Evolutionary conservation across 768 basidiomycete genomes (phyloP), one percentile per base, ranked within the genome.

Genomic region (Suillus decipiens): DNA sequence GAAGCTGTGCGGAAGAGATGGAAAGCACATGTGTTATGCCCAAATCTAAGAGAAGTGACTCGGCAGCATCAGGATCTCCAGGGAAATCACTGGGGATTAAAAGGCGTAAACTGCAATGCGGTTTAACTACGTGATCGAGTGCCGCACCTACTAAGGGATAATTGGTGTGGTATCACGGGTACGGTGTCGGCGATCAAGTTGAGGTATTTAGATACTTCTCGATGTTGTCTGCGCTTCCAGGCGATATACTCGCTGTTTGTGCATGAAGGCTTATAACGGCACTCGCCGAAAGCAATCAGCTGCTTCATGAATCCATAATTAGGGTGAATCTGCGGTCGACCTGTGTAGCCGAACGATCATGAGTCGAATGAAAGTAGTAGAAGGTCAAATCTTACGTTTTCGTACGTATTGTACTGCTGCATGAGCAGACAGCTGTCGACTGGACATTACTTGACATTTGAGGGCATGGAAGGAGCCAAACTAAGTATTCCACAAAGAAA

Each of bases 141-240:
- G 22, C 8, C 68, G 17, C 58, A 77, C 87, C 84, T 89, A 69
- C 76, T 83, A 60, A 89, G 76, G 62, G 80, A 79, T 43, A 89
- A 64, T 63, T 78, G 77, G 53, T 83, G 76, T 5, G 79, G 81
- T 39, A 87, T 69, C 43, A 89, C 78, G 8, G 74, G 68, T n/a
- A 81, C 81, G 14, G 84, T 84, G 59, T 89, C 85, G 33, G 76
- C 72, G 57, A 87, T 69, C 36, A 80, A 72, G 64, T 82, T 84
- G 34, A 89, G 70, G 67, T 84, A 89, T 53, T 75, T 72, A 3
- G 79, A 80, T 48, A 86, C 84, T 37, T 84, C 81, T 62, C 82
- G 85, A 55, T 78, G 77, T 63, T 84, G 81, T 36, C 79, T 75
- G 14, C 84, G 81, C 68, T 82, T 86, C 87, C 87, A 89, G n/a